Percentiles rank a stretch among this genome's conserved stretches.
phyloP scores from a whole-genome alignment of 164 flowering plant genomes.

The Annona squamosa region DNA sequence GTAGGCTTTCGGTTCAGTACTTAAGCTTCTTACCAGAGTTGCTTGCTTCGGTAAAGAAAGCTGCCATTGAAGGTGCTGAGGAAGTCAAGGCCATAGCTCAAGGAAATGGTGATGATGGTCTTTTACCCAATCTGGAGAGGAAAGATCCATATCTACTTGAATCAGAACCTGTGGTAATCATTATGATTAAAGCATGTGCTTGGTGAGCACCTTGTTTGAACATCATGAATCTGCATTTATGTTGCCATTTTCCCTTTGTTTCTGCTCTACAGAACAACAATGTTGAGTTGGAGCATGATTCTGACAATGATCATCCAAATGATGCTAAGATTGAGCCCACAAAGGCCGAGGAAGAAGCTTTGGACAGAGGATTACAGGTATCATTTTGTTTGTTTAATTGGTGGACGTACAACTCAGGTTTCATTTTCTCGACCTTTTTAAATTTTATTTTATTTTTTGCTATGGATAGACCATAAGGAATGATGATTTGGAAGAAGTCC shows the following conservation, averaged over 20 bases:
- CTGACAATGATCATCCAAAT: conserved; percentile 45
- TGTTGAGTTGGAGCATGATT: conserved; percentile 46
- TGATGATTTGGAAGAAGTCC: conserved; percentile 90
- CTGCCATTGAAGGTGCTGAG: conserved; percentile 46
- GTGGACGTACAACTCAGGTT: neutral
- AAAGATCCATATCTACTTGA: conserved; percentile 34
- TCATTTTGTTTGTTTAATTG: neutral
- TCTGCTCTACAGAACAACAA: conserved; percentile 34
- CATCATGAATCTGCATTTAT: neutral
- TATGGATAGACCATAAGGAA: conserved; percentile 69
- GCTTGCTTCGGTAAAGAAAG: conserved; percentile 60
- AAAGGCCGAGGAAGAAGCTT: conserved; percentile 93
- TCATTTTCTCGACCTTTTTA: neutral
- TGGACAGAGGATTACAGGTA: conserved; percentile 89
- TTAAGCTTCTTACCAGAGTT: conserved; percentile 65
- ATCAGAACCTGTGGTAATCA: conserved; percentile 44
- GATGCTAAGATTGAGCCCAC: conserved; percentile 79
- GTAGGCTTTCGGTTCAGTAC: conserved; percentile 22
- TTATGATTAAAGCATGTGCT: neutral
- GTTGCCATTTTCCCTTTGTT: neutral
- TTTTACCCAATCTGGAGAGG: conserved; percentile 7
- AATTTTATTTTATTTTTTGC: neutral
- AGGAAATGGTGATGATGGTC: conserved; percentile 21
- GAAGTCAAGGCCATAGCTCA: conserved; percentile 47
- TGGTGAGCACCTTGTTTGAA: neutral